Percentiles rank a stretch among this genome's conserved stretches.
Conservation (phyloP, 805 yeast genomes). For the Scheffersomyces stipitis region DNA sequence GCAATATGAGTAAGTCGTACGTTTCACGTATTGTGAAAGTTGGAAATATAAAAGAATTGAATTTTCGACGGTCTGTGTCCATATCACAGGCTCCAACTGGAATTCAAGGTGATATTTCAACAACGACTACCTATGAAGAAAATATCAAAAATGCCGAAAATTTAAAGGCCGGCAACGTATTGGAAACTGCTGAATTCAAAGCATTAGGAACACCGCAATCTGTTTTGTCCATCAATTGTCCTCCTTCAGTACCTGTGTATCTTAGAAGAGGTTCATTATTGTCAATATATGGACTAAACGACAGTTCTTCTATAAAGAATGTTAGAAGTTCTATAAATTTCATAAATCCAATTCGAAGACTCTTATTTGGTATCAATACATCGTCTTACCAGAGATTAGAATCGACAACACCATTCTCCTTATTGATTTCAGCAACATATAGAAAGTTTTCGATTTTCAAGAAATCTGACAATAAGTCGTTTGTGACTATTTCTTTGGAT, state of each 20-base stretch:
- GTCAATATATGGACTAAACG: slow-evolving; percentile 40
- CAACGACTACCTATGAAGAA: slow-evolving; percentile 6
- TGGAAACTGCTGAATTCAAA: slow-evolving; percentile 31
- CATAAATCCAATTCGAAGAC: slow-evolving; percentile 39
- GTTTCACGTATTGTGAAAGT: no score
- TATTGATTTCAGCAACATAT: slow-evolving; percentile 42
- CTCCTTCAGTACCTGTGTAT: slow-evolving; percentile 58
- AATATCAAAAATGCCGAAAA: slow-evolving; percentile 13
- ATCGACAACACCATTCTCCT: slow-evolving; percentile 46
- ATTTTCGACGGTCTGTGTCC: background rate
- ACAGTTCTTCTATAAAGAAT: slow-evolving; percentile 13
- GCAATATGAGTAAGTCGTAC: no score
- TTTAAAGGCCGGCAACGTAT: slow-evolving; percentile 14
- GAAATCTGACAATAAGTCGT: slow-evolving; percentile 32
- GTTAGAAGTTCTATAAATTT: slow-evolving; percentile 28
- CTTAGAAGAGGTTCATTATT: slow-evolving; percentile 50
- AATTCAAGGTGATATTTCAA: background rate
- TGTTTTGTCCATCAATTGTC: slow-evolving; percentile 48
- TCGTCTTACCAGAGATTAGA: slow-evolving; percentile 48
- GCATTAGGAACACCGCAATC: slow-evolving; percentile 51
- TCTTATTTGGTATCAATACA: slow-evolving; percentile 44
- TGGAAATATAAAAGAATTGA: no score
- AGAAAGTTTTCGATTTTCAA: slow-evolving; percentile 12
- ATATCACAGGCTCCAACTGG: background rate
- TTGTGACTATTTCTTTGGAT: slow-evolving; percentile 48